Percentiles rank a stretch among this genome's conserved stretches.
phyloP scores from a whole-genome alignment of 2,329 filamentous ascomycete genomes.

The Fusarium sp. region DNA sequence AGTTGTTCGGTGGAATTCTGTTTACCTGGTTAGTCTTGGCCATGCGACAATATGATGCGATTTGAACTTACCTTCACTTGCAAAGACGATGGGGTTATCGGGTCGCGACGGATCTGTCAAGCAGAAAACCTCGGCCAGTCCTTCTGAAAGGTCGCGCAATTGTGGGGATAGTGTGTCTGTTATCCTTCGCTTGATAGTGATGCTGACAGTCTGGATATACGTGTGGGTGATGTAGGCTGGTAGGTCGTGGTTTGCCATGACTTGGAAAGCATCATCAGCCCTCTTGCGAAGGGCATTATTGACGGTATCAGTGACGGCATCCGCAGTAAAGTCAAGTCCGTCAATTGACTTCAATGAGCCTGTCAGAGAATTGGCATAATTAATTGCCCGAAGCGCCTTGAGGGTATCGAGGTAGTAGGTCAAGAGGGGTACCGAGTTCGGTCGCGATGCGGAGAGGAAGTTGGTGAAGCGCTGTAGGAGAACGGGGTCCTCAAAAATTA shows the following conservation, averaged over 20 bases:
- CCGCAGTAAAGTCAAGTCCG: constrained; percentile 69
- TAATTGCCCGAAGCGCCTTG: constrained; percentile 79
- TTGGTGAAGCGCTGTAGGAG: constrained; percentile 76
- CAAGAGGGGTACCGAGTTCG: constrained; percentile 75
- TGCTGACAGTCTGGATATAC: constrained; percentile 78
- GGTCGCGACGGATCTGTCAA: constrained; percentile 80
- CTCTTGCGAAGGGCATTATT: constrained; percentile 75
- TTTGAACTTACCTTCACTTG: constrained; percentile 74
- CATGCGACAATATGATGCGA: rapidly evolving
- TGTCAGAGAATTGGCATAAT: constrained; percentile 79
- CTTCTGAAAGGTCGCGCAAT: constrained; percentile 79
- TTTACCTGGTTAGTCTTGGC: background rate
- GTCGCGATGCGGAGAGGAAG: constrained; percentile 73
- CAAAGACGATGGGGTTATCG: constrained; percentile 84
- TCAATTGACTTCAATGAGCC: constrained; percentile 71
- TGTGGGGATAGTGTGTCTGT: constrained; percentile 76
- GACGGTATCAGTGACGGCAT: constrained; percentile 65
- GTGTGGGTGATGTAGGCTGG: constrained; percentile 80
- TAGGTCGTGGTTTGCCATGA: constrained; percentile 76
- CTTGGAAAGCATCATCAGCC: constrained; percentile 75
- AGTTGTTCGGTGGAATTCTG: constrained; percentile 81
- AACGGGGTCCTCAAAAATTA: constrained; percentile 75
- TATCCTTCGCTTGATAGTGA: constrained; percentile 77
- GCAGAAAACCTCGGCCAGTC: constrained; percentile 83
- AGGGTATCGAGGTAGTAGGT: constrained; percentile 80